Evolutionary conservation across 2,329 filamentous ascomycete species (phyloP).

Genomic region (Clarireedia monteithiana): DNA sequence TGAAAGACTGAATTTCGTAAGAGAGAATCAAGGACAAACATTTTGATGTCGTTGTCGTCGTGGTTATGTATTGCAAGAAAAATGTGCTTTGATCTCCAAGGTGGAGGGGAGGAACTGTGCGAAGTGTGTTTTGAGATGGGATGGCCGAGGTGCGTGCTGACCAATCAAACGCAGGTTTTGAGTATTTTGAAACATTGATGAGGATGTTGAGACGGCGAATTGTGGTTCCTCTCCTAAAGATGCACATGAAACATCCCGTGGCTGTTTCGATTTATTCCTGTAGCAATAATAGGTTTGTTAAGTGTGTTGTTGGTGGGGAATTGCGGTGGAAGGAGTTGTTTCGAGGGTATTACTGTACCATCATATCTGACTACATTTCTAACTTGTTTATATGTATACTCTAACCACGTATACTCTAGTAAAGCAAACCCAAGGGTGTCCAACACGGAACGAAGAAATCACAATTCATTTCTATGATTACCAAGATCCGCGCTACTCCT

Average conservation of each 20-base stretch:
- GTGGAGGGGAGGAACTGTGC: conserved; percentile 1
- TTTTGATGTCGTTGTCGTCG: neutral
- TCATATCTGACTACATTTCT: too few relatives aligned
- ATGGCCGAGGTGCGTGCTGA: neutral
- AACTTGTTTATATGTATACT: neutral
- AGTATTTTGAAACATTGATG: conserved; percentile 1
- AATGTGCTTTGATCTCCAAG: conserved; percentile 9
- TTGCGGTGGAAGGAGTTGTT: too few relatives aligned
- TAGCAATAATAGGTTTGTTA: neutral
- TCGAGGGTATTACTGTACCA: too few relatives aligned
- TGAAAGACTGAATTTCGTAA: neutral
- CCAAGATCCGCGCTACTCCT: neutral
- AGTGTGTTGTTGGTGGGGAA: too few relatives aligned
- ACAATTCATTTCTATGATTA: neutral
- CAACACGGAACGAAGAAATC: neutral
- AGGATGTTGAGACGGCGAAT: neutral
- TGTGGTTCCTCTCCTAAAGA: neutral
- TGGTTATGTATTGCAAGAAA: conserved; percentile 1
- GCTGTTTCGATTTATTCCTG: too few relatives aligned
- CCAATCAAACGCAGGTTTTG: neutral
- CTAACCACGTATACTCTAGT: neutral
- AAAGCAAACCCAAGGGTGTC: neutral
- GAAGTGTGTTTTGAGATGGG: conserved; percentile 8
- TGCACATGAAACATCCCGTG: neutral
- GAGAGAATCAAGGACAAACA: neutral